These are phyloP conservation scores for Leccinellum rugosiceps DNA, from an alignment of 768 basidiomycete species.

Conservation along the genomic window DNA sequence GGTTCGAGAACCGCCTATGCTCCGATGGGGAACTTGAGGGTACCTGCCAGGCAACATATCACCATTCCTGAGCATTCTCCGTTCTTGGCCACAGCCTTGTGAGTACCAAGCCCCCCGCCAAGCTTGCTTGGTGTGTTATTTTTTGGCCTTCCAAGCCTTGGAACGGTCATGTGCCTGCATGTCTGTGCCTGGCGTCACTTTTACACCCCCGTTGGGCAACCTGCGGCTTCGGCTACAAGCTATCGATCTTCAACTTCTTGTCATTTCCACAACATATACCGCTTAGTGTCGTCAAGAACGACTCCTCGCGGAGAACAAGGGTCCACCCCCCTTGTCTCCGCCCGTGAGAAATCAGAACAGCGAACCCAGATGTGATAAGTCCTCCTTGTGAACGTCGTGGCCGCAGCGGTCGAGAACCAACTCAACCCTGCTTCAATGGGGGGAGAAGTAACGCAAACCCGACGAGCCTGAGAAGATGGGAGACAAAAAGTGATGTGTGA, in stretches of 20 bases:
- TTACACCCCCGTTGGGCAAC: not conserved
- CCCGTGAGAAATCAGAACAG: not conserved
- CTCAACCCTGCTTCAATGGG: not conserved
- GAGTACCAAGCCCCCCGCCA: not conserved
- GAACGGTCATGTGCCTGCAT: not conserved
- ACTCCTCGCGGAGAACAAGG: not conserved
- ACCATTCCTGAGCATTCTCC: not conserved
- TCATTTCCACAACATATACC: not conserved
- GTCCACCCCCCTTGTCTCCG: not conserved
- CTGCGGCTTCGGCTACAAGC: not conserved
- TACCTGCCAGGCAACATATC: not conserved
- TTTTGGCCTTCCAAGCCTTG: conserved; percentile 5
- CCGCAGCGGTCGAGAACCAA: not conserved
- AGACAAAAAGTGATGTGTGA: not conserved
- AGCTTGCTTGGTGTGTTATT: not conserved
- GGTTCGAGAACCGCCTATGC: conserved; percentile 1
- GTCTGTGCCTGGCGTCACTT: not conserved
- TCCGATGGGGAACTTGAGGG: conserved; percentile 4
- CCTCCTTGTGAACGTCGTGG: not conserved
- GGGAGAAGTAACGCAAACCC: not conserved
- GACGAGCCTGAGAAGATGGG: not conserved
- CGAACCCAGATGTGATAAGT: not conserved
- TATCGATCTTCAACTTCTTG: not conserved
- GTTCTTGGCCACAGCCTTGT: not conserved
- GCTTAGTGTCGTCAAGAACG: not conserved